These are phyloP conservation scores for Teunomyces lycoperdinae DNA, from an alignment of 805 yeast genomes.

Conservation along the genomic window DNA sequence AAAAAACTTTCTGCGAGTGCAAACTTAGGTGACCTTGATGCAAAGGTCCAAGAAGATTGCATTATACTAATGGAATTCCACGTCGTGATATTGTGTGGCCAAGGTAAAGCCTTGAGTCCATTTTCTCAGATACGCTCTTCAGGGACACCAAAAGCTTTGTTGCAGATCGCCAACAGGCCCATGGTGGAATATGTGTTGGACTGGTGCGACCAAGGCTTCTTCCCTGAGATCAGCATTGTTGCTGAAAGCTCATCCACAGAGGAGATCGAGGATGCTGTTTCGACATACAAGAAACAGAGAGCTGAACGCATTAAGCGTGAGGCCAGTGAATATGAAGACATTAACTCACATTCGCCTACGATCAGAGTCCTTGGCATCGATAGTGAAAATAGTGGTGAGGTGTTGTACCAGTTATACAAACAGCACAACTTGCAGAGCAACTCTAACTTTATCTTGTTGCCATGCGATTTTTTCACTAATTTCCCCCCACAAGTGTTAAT, in stretches of 20 bases:
- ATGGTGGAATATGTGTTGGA: constrained; percentile 83
- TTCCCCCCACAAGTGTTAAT: constrained; percentile 85
- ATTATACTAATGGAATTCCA: constrained; percentile 73
- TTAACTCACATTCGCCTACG: constrained; percentile 13
- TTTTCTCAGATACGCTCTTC: constrained; percentile 59
- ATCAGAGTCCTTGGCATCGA: constrained; percentile 32
- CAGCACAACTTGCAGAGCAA: constrained; percentile 33
- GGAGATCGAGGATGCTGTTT: constrained; percentile 48
- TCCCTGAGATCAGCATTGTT: constrained; percentile 65
- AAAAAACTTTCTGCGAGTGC: not conserved
- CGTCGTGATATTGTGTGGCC: constrained; percentile 87
- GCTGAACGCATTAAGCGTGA: constrained; percentile 12
- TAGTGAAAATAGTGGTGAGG: constrained; percentile 59
- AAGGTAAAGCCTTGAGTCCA: constrained; percentile 71
- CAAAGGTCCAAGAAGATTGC: not conserved
- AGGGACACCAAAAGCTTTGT: constrained; percentile 76
- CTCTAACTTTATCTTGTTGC: constrained; percentile 66
- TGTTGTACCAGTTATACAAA: constrained; percentile 49
- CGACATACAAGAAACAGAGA: constrained; percentile 43
- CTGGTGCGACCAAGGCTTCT: constrained; percentile 90
- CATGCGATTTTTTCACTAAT: constrained; percentile 93
- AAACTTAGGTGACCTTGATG: not conserved
- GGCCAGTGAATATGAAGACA: constrained; percentile 6
- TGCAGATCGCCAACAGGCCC: constrained; percentile 88
- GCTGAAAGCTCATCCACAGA: constrained; percentile 47